Evolutionary conservation across 805 yeast species (phyloP).

Genomic region (Ogataea chonburiensis): DNA sequence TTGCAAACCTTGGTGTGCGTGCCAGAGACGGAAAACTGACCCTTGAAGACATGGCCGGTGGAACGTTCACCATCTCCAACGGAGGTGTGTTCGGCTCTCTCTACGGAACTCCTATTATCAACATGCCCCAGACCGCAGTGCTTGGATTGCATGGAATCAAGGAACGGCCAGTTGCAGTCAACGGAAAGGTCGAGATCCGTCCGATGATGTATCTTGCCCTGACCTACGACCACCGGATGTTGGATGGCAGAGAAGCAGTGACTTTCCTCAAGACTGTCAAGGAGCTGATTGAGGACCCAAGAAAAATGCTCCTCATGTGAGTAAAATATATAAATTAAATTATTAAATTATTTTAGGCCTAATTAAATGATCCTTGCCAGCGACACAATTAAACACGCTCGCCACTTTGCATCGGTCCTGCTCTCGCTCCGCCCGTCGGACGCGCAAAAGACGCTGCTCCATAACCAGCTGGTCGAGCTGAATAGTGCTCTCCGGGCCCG

Average conservation of each 20-base stretch:
- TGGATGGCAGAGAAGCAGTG: conserved; percentile 99
- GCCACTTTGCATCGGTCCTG: conserved; percentile 17
- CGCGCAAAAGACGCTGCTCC: conserved; percentile 16
- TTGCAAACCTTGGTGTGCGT: conserved; percentile 75
- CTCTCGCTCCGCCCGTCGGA: conserved; percentile 18
- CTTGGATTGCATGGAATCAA: conserved; percentile 96
- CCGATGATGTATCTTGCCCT: conserved; percentile 99
- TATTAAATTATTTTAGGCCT: not conserved
- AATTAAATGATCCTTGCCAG: conserved; percentile 6
- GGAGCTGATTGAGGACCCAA: conserved; percentile 97
- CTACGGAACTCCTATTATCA: conserved; percentile 97
- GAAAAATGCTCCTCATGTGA: conserved; percentile 80
- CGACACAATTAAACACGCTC: conserved; percentile 1
- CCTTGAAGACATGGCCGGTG: conserved; percentile 98
- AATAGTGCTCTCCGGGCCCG: conserved; percentile 20
- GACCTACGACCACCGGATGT: conserved; percentile 96
- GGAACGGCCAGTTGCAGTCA: conserved; percentile 94
- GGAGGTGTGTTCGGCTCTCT: conserved; percentile 99
- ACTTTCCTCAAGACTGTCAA: conserved; percentile 92
- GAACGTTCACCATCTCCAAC: conserved; percentile 97
- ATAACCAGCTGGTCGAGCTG: conserved; percentile 15
- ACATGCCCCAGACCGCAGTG: conserved; percentile 97
- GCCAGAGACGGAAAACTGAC: conserved; percentile 97
- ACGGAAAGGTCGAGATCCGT: conserved; percentile 93
- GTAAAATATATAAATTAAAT: conserved; percentile 2